Evolutionary conservation across 2,329 filamentous ascomycete species (phyloP), one percentile per base, ranked within the genome.

Genomic region (Fusarium coicis): DNA sequence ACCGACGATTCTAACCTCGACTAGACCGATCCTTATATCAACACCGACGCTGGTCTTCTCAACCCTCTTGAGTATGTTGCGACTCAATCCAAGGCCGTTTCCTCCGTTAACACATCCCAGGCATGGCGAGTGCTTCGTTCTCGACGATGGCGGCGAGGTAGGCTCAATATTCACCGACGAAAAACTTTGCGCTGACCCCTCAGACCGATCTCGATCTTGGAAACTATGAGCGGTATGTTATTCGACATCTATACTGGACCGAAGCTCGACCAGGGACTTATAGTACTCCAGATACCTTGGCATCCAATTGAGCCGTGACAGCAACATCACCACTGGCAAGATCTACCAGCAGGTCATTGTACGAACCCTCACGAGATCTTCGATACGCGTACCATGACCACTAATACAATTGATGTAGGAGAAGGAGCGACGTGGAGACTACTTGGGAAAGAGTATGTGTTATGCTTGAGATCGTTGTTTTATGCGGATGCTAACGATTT

Each of bases 271-370:
- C 39, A 39, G 26, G 36, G 43, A 53, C 57, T 66, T 5, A 50
- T 26, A 40, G 36, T 26, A 30, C 37, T 37, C 2, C 21, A 70
- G 57, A 57, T 97, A 97, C 80, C 91, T 97, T 61, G 92, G 92
- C 79, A 92, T 96, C 74, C 93, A 92, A 62, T 87, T 98, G 69
- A 94, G 91, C 14, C 88, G 92, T 70, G 95, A 97, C 77, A 94
- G 96, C 86, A 98, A 98, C 83, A 97, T 99, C 83, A 99, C 96
- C 7, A 97, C 96, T 10, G 96, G 96, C 80, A 98, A 98, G 86
- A 94, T 98, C 76, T 98, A 98, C 84, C 88, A 94, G 79, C 90
- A 93, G 78, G 95, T 98, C 60, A 95, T 97, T 77, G 88, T 92
- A 79, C 87, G 88, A 61, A 43, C 26, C 50, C n/a, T 18, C 40